Percentiles rank a stretch among this genome's conserved stretches.
phyloP scores from a whole-genome alignment of 129 eudicot species.

The Flaveria robusta region DNA sequence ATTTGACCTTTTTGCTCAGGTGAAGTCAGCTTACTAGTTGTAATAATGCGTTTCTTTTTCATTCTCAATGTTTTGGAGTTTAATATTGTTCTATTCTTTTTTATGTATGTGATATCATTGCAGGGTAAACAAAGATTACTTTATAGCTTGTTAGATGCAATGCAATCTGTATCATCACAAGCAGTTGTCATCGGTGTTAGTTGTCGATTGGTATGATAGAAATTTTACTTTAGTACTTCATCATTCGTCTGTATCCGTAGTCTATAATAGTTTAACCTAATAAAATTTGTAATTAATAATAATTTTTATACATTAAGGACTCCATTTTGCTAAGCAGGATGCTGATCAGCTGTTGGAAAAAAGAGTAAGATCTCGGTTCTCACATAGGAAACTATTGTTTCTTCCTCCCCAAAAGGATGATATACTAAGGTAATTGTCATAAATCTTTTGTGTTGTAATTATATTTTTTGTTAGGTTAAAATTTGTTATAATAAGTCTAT shows the following conservation, averaged over 20 bases:
- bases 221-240: background rate
- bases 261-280: background rate
- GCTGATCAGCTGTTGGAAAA: slow-evolving; percentile 98
- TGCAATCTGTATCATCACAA: slow-evolving; percentile 97
- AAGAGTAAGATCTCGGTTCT: slow-evolving; percentile 94
- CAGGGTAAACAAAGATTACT: slow-evolving; percentile 93
- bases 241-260: background rate
- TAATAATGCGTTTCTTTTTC: slow-evolving; percentile 16
- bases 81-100: background rate
- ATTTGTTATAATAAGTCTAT: slow-evolving; percentile 13
- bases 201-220: slow-evolving; percentile 77
- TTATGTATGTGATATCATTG: slow-evolving; percentile 4
- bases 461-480: slow-evolving; percentile 5
- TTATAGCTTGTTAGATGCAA: slow-evolving; percentile 86
- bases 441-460: background rate
- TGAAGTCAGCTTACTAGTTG: slow-evolving; percentile 21
- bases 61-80: background rate
- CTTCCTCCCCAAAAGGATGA: slow-evolving; percentile 88
- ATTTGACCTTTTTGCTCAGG: slow-evolving; percentile 97
- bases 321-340: slow-evolving; percentile 53
- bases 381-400: slow-evolving; percentile 87
- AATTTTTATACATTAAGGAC: background rate
- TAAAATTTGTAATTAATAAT: background rate
- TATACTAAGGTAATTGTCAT: slow-evolving; percentile 55
- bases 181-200: slow-evolving; percentile 89